These are phyloP conservation scores for Pachysandra terminalis DNA, from an alignment of 164 flowering plant species.

Conservation along the genomic window DNA sequence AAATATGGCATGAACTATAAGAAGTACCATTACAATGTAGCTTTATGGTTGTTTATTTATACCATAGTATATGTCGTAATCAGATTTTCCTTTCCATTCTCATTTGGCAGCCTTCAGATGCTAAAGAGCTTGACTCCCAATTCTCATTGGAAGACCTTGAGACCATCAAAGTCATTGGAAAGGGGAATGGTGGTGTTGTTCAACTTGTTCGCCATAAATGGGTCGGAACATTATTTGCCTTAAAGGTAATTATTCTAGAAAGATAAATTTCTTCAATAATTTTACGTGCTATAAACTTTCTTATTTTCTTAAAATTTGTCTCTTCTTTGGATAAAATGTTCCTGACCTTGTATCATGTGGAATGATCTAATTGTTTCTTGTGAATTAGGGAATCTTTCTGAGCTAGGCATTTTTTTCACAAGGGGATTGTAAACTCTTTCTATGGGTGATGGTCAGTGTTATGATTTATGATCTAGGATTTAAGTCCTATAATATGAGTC, in stretches of 20 bases:
- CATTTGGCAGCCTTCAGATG: constrained; percentile 54
- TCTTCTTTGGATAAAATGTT: background rate
- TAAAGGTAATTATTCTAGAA: constrained; percentile 24
- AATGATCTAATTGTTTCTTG: background rate
- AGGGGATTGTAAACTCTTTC: too few species aligned
- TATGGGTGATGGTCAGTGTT: too few species aligned
- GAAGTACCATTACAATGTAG: background rate
- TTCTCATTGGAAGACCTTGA: constrained; percentile 89
- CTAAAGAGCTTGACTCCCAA: constrained; percentile 73
- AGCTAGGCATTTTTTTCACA: too few species aligned
- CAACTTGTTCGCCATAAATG: constrained; percentile 99
- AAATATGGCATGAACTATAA: background rate
- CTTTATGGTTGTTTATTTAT: background rate
- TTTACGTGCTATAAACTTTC: background rate
- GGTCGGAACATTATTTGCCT: constrained; percentile 68
- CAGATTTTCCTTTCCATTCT: constrained; percentile 11
- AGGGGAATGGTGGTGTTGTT: constrained; percentile 97
- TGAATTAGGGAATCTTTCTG: background rate
- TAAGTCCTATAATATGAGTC: too few species aligned
- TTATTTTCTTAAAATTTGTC: background rate
- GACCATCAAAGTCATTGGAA: constrained; percentile 95
- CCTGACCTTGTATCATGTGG: background rate
- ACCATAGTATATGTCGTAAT: too few species aligned
- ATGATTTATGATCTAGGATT: too few species aligned
- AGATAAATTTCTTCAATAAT: background rate